These are phyloP conservation scores for Gossypium anomalum DNA, from an alignment of 345 rosid genomes.

Conservation along the genomic window DNA sequence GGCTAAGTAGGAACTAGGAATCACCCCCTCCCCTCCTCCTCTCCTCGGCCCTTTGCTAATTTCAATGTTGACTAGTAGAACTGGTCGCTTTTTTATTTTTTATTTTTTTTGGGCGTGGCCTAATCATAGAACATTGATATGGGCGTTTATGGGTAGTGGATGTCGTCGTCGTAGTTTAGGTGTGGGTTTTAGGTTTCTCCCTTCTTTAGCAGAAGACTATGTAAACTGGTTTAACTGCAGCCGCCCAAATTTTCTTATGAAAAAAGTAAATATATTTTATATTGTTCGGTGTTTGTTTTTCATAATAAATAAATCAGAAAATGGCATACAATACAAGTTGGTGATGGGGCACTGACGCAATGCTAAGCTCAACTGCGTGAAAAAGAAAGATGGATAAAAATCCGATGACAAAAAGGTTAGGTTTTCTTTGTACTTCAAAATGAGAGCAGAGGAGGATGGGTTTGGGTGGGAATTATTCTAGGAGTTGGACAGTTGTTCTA, in stretches of 20 bases:
- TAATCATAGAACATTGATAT: slow-evolving; percentile 29
- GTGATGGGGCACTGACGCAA: slow-evolving; percentile 3
- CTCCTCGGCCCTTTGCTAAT: background rate
- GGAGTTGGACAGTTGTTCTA: background rate
- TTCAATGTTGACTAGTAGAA: slow-evolving; percentile 15
- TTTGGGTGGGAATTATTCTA: background rate
- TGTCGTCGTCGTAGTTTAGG: slow-evolving; percentile 22
- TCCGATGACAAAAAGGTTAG: background rate
- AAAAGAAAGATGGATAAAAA: slow-evolving; percentile 4
- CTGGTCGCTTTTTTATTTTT: too few species aligned
- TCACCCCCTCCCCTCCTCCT: background rate
- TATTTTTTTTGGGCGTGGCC: background rate
- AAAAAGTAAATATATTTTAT: slow-evolving; percentile 6
- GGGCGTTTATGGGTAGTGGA: slow-evolving; percentile 23
- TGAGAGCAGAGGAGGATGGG: slow-evolving; percentile 6
- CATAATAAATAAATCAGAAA: background rate
- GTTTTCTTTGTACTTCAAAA: slow-evolving; percentile 14
- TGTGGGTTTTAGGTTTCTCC: slow-evolving; percentile 20
- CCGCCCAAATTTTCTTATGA: slow-evolving; percentile 29
- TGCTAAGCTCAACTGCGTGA: slow-evolving; percentile 1
- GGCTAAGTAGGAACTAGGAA: slow-evolving; percentile 14
- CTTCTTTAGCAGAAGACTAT: slow-evolving; percentile 34
- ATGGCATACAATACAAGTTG: background rate
- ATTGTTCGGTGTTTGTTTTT: slow-evolving; percentile 9
- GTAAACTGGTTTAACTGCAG: slow-evolving; percentile 28